These are phyloP conservation scores for Fusarium duplospermum DNA, from an alignment of 2,329 filamentous ascomycete genomes.

Conservation along the genomic window DNA sequence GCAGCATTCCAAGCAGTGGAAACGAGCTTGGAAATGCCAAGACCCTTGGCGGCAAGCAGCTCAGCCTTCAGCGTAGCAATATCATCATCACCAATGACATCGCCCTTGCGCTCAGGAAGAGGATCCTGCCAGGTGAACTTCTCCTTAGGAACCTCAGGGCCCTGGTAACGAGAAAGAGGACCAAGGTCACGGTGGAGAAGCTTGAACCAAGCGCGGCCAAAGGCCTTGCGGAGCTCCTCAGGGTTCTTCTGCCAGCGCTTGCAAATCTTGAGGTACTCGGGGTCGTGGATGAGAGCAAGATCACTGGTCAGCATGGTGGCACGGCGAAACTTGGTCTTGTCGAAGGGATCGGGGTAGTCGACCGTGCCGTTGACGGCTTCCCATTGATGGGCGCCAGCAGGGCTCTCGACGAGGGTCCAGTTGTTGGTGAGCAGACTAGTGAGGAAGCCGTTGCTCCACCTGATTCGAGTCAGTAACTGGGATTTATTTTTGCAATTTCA, in stretches of 20 bases:
- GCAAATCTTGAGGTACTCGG: conserved; percentile 80
- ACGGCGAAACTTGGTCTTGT: conserved; percentile 76
- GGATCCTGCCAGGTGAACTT: conserved; percentile 81
- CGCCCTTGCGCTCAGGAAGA: conserved; percentile 68
- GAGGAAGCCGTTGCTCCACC: conserved; percentile 79
- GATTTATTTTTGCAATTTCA: neutral
- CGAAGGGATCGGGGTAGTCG: conserved; percentile 78
- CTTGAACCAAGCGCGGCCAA: conserved; percentile 85
- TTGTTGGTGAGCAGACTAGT: conserved; percentile 83
- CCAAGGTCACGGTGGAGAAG: conserved; percentile 84
- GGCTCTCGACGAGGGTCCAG: conserved; percentile 81
- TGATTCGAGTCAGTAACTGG: conserved; percentile 10
- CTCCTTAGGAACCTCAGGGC: conserved; percentile 79
- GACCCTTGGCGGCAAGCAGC: conserved; percentile 68
- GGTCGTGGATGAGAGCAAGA: conserved; percentile 77
- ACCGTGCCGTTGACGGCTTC: conserved; percentile 76
- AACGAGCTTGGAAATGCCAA: conserved; percentile 71
- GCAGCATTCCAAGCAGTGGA: conserved; percentile 76
- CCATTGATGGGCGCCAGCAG: conserved; percentile 82
- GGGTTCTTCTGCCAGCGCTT: conserved; percentile 76
- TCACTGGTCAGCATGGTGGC: conserved; percentile 84
- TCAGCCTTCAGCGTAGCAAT: conserved; percentile 74
- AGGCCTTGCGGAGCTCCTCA: conserved; percentile 75
- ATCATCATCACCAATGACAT: conserved; percentile 71
- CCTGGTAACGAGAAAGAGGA: conserved; percentile 76